phyloP scores from a whole-genome alignment of 441 rosid genomes.

The Aquilaria agallochum region DNA sequence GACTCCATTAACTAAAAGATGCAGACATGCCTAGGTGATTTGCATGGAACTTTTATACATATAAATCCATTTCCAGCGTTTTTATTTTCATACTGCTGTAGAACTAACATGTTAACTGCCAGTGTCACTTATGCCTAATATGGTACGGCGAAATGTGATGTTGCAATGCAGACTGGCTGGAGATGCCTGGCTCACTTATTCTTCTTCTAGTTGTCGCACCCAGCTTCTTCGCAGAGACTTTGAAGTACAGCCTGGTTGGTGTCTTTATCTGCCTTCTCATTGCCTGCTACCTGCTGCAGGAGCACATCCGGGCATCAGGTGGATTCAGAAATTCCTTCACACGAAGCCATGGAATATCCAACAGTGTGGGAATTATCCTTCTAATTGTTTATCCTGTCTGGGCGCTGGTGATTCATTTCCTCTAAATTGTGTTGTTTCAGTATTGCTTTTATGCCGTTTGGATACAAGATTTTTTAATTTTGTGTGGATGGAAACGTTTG shows the following conservation, averaged over 20 bases:
- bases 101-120: not conserved
- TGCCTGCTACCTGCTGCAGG: constrained; percentile 81
- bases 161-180: constrained; percentile 59
- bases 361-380: constrained; percentile 74
- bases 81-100: too few species aligned
- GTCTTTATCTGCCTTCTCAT: constrained; percentile 54
- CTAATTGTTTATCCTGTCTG: constrained; percentile 77
- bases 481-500: too few species aligned
- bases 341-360: constrained; percentile 68
- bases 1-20: too few species aligned
- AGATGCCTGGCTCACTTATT: constrained; percentile 76
- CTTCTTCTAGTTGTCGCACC: constrained; percentile 81
- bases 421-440: constrained; percentile 14
- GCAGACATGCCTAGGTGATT: too few species aligned
- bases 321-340: constrained; percentile 88
- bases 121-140: not conserved
- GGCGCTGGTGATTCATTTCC: constrained; percentile 49
- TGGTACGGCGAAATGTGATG: not conserved
- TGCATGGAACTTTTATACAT: not conserved
- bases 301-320: constrained; percentile 82
- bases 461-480: too few species aligned
- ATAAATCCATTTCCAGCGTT: not conserved
- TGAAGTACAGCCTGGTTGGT: constrained; percentile 56
- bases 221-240: constrained; percentile 39
- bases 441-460: not conserved